These are phyloP conservation scores for Schizothecium vesticola DNA, from an alignment of 495 filamentous ascomycete genomes.

Conservation along the genomic window DNA sequence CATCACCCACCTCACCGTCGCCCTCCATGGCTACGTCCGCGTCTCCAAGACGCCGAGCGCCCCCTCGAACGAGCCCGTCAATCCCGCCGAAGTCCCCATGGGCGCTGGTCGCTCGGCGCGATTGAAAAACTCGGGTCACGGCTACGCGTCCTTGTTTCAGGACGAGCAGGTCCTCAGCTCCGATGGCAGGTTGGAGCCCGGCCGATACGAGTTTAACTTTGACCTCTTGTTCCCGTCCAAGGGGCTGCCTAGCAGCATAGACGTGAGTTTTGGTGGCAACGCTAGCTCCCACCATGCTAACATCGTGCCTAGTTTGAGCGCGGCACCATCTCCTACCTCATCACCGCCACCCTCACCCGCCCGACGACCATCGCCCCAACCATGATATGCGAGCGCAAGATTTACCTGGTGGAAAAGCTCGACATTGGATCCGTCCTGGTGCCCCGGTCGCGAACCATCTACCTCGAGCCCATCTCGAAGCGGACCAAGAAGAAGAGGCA, in stretches of 20 bases:
- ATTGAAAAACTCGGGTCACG: slow-evolving; percentile 71
- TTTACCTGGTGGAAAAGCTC: slow-evolving; percentile 68
- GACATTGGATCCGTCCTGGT: slow-evolving; percentile 50
- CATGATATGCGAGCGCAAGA: slow-evolving; percentile 68
- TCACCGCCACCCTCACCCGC: slow-evolving; percentile 83
- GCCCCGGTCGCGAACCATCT: slow-evolving; percentile 68
- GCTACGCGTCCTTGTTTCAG: slow-evolving; percentile 79
- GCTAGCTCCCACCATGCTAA: not conserved
- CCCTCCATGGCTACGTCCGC: slow-evolving; percentile 82
- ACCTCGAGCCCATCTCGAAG: slow-evolving; percentile 67
- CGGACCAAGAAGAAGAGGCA: slow-evolving; percentile 49
- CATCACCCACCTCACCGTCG: slow-evolving; percentile 85
- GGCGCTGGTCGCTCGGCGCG: slow-evolving; percentile 45
- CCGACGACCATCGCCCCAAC: slow-evolving; percentile 82
- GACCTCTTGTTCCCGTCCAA: slow-evolving; percentile 74
- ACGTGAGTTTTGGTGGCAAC: slow-evolving; percentile 53
- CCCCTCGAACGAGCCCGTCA: slow-evolving; percentile 53
- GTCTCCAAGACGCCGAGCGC: slow-evolving; percentile 72
- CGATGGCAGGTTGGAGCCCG: slow-evolving; percentile 77
- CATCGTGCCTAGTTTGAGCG: slow-evolving; percentile 75
- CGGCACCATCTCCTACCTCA: slow-evolving; percentile 84
- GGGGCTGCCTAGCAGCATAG: slow-evolving; percentile 84
- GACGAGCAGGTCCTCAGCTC: slow-evolving; percentile 88
- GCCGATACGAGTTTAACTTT: slow-evolving; percentile 89
- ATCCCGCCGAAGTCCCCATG: slow-evolving; percentile 37